Evolutionary conservation across 75 land plant genomes (phyloP).

Genomic region (Pinus albicaulis): DNA sequence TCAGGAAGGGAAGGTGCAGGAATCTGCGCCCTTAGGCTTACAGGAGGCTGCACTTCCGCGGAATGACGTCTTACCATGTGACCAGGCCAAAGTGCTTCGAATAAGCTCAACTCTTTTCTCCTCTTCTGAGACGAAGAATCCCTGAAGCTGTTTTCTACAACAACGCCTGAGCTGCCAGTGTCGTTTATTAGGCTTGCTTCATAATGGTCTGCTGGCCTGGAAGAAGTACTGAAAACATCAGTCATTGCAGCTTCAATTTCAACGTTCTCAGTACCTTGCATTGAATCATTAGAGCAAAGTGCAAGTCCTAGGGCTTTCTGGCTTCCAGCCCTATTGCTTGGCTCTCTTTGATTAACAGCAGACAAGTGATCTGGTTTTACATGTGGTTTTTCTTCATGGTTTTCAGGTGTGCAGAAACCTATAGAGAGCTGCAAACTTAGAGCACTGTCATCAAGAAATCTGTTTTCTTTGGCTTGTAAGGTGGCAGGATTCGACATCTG

Average conservation of each 20-base stretch:
- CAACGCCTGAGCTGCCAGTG: not conserved
- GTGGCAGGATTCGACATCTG: not conserved
- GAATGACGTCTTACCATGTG: not conserved
- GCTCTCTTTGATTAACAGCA: not conserved
- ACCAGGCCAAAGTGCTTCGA: not conserved
- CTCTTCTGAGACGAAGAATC: not conserved
- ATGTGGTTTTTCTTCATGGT: not conserved
- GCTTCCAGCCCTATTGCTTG: not conserved
- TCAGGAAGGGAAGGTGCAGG: not conserved
- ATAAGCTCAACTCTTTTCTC: not conserved
- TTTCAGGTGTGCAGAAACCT: conserved; percentile 11
- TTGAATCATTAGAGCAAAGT: no score
- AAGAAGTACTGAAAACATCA: not conserved
- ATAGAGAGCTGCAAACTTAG: conserved; percentile 49
- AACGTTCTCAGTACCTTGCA: not conserved
- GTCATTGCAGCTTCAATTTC: not conserved
- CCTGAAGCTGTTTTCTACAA: not conserved
- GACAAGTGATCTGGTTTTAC: not conserved
- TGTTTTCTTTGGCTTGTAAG: not conserved
- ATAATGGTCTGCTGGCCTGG: not conserved
- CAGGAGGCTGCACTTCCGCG: not conserved
- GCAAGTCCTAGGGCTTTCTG: no score
- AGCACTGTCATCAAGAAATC: not conserved
- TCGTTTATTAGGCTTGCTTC: not conserved
- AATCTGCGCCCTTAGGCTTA: not conserved